These are phyloP conservation scores for Phyllosticta ampelicida DNA, from an alignment of 2,329 filamentous ascomycete species.

Conservation along the genomic window DNA sequence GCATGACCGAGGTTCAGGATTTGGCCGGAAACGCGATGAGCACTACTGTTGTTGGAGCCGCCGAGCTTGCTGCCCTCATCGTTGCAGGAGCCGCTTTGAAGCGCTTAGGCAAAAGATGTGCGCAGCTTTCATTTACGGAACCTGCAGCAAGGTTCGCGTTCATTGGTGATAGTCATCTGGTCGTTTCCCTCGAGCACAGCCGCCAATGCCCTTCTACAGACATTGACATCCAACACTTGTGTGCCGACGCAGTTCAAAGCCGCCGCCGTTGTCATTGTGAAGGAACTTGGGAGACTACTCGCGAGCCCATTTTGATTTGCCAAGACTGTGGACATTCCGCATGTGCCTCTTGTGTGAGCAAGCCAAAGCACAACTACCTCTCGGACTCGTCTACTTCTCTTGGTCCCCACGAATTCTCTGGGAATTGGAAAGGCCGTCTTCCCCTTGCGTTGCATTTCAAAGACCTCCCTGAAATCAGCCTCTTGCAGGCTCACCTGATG, in stretches of 20 bases:
- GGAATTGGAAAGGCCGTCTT: conserved; percentile 24
- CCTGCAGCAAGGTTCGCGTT: background rate
- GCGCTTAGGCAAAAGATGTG: background rate
- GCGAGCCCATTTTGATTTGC: conserved; percentile 37
- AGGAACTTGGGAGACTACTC: conserved; percentile 30
- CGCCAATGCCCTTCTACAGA: background rate
- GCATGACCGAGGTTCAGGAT: conserved; percentile 48
- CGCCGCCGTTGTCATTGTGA: conserved; percentile 49
- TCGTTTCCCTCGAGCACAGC: background rate
- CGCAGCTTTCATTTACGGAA: background rate
- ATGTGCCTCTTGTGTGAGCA: conserved; percentile 44
- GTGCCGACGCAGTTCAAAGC: conserved; percentile 25
- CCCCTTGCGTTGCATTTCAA: conserved; percentile 17
- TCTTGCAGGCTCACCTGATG: background rate
- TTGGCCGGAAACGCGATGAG: conserved; percentile 75
- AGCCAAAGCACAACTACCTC: conserved; percentile 40
- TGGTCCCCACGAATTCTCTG: conserved; percentile 35
- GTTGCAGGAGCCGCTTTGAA: conserved; percentile 13
- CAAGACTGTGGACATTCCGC: conserved; percentile 43
- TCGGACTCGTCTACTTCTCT: conserved; percentile 4
- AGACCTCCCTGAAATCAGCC: conserved; percentile 12
- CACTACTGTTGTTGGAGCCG: conserved; percentile 57
- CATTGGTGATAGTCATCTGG: background rate
- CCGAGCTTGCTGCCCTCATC: conserved; percentile 50
- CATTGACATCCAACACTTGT: background rate